These are phyloP conservation scores for Apiospora pterosperma DNA, from an alignment of 2,329 filamentous ascomycete genomes.

Conservation along the genomic window DNA sequence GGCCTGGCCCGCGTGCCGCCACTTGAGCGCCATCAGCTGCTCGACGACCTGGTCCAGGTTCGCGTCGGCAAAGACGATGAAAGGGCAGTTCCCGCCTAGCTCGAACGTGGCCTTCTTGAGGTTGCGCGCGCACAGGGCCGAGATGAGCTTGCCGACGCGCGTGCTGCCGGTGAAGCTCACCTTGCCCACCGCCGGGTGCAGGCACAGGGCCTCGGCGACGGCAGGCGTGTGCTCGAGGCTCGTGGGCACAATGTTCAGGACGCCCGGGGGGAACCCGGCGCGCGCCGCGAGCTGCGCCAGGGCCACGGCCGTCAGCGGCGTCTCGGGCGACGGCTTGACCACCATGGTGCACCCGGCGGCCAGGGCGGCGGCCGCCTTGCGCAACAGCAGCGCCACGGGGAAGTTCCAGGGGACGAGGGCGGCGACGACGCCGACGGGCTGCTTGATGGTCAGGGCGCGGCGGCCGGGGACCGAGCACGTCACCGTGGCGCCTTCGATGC, in stretches of 20 bases:
- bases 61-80: constrained; percentile 66
- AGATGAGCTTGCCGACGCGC: constrained; percentile 64
- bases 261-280: constrained; percentile 73
- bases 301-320: constrained; percentile 68
- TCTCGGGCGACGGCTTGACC: constrained; percentile 69
- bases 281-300: constrained; percentile 64
- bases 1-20: constrained; percentile 57
- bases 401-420: constrained; percentile 70
- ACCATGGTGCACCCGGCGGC: constrained; percentile 75
- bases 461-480: constrained; percentile 58
- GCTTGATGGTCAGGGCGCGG: constrained; percentile 69
- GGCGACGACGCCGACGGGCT: constrained; percentile 66
- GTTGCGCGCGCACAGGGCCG: constrained; percentile 57
- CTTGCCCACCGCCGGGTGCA: constrained; percentile 50
- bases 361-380: constrained; percentile 65
- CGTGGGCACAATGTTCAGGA: constrained; percentile 52
- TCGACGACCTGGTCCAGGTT: constrained; percentile 59
- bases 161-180: constrained; percentile 76
- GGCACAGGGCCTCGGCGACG: constrained; percentile 43
- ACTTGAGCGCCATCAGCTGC: constrained; percentile 34
- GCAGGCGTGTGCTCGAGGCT: constrained; percentile 40
- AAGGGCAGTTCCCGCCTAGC: constrained; percentile 67
- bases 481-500: constrained; percentile 55
- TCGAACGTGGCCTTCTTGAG: constrained; percentile 70
- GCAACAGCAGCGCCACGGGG: constrained; percentile 62